Percentiles rank a stretch among this genome's conserved stretches.
Conservation (phyloP, 2,329 filamentous ascomycete genomes). For the Pseudocercospora eumusae region DNA sequence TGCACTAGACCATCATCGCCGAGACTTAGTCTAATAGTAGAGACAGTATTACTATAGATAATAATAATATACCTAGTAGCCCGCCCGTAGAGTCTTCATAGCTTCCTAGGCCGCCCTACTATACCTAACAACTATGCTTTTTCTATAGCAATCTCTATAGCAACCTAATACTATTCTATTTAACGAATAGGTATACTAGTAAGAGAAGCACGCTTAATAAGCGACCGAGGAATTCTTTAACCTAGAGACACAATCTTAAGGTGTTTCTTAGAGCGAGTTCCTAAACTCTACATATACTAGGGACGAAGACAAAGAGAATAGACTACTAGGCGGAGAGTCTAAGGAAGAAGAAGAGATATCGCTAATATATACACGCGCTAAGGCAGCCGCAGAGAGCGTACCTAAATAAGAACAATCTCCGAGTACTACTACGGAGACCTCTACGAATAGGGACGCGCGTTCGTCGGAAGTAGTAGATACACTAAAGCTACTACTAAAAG, state of each 20-base stretch:
- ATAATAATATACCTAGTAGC: no score
- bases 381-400: neutral
- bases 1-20: no score
- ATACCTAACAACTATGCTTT: no score
- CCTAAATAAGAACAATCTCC: neutral
- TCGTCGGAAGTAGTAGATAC: no score
- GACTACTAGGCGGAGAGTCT: neutral
- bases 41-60: no score
- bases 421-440: no score
- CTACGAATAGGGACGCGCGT: no score
- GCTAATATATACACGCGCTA: neutral
- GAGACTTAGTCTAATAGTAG: no score
- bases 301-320: neutral
- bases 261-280: neutral
- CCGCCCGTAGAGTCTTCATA: no score
- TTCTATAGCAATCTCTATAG: no score
- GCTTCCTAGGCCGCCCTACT: no score
- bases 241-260: neutral
- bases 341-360: neutral
- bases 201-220: neutral
- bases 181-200: neutral
- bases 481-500: no score
- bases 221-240: neutral
- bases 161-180: neutral
- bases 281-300: neutral